These are phyloP conservation scores for Plasmodium inui DNA, from an alignment of 169 alveolate species.

Conservation along the genomic window DNA sequence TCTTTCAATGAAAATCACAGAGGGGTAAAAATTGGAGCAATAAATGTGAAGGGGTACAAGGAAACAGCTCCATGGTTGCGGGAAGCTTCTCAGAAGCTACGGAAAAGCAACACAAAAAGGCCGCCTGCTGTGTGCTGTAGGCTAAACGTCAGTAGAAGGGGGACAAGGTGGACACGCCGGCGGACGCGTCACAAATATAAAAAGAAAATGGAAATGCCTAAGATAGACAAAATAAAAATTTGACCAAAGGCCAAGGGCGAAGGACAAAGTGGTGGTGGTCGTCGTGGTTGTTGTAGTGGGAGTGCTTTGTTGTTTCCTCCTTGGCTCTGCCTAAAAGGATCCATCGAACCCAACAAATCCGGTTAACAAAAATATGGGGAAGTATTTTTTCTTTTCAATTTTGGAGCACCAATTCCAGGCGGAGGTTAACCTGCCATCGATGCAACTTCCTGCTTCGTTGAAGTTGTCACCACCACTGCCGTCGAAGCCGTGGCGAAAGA, in stretches of 20 bases:
- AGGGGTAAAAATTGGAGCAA: background rate
- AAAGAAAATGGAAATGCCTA: background rate
- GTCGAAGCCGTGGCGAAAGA: slow-evolving; percentile 95
- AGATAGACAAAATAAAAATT: background rate
- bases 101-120: background rate
- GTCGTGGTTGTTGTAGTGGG: background rate
- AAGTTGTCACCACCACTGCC: slow-evolving; percentile 96
- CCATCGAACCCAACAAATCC: slow-evolving; percentile 95
- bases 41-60: background rate
- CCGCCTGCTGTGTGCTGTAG: background rate
- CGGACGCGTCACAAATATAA: background rate
- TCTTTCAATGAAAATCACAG: background rate
- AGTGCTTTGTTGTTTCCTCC: background rate
- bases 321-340: slow-evolving; percentile 58
- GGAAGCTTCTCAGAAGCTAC: background rate
- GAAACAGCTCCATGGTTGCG: background rate
- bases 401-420: slow-evolving; percentile 96
- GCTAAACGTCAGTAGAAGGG: background rate
- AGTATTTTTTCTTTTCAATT: slow-evolving; percentile 92
- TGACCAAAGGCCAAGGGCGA: background rate
- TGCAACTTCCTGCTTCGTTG: slow-evolving; percentile 95
- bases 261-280: background rate
- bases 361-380: slow-evolving; percentile 92
- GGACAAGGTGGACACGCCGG: background rate
- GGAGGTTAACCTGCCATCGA: slow-evolving; percentile 95